phyloP scores from a whole-genome alignment of 2,329 filamentous ascomycete genomes.

The Aspergillus sp. region DNA sequence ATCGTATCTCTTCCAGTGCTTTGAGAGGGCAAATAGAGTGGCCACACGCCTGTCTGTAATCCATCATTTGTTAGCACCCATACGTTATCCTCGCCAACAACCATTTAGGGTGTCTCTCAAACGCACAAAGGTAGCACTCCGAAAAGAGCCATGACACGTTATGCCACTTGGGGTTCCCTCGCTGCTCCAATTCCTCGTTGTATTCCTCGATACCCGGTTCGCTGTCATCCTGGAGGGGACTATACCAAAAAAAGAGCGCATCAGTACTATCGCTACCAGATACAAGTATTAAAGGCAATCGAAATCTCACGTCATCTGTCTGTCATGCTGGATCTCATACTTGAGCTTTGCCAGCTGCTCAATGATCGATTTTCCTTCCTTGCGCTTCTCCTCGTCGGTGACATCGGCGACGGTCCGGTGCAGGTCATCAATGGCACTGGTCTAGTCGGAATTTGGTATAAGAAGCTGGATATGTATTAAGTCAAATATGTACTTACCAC shows the following conservation, averaged over 20 bases:
- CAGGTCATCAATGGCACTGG: slow-evolving; percentile 90
- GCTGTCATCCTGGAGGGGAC: slow-evolving; percentile 75
- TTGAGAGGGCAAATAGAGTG: slow-evolving; percentile 72
- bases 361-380: slow-evolving; percentile 84
- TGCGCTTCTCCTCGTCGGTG: slow-evolving; percentile 60
- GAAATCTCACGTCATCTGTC: slow-evolving; percentile 63
- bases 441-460: slow-evolving; percentile 52
- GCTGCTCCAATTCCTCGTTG: slow-evolving; percentile 77
- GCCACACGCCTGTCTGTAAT: slow-evolving; percentile 66
- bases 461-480: neutral
- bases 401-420: slow-evolving; percentile 59
- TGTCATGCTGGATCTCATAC: slow-evolving; percentile 91
- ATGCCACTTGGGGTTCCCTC: slow-evolving; percentile 77
- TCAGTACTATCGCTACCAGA: neutral
- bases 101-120: neutral
- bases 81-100: neutral
- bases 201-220: slow-evolving; percentile 73
- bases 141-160: slow-evolving; percentile 83
- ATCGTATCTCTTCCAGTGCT: slow-evolving; percentile 87
- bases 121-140: slow-evolving; percentile 82
- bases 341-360: slow-evolving; percentile 79
- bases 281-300: neutral
- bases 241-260: slow-evolving; percentile 32
- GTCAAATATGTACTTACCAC: slow-evolving; percentile 59
- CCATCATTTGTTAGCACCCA: slow-evolving; percentile 21